Percentiles rank a stretch among this genome's conserved stretches.
Conservation (phyloP, 2,329 filamentous ascomycete species). For the Scedosporium minutisporum region DNA sequence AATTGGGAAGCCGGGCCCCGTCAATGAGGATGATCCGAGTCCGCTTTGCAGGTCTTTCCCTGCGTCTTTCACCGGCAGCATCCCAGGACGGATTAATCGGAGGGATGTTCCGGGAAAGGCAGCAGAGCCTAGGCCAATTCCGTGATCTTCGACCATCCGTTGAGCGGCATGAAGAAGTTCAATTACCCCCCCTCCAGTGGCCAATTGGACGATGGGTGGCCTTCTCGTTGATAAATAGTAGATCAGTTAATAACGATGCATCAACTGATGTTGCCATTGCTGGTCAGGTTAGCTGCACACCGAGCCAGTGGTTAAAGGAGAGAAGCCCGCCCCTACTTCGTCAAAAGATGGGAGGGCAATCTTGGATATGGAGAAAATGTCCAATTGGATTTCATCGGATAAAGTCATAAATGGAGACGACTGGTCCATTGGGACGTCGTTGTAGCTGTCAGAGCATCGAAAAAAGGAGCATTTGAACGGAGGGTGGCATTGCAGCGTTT, state of each 20-base stretch:
- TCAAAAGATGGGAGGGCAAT: neutral
- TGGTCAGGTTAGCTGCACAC: neutral
- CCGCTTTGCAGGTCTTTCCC: neutral
- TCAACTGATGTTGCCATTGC: neutral
- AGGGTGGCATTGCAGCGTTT: constrained; percentile 3
- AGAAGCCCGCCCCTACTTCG: neutral
- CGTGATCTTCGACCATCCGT: neutral
- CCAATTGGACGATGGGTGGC: neutral
- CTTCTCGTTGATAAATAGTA: neutral
- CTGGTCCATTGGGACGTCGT: neutral
- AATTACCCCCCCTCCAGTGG: neutral
- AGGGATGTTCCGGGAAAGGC: neutral
- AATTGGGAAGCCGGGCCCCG: too few species aligned
- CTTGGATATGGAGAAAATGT: neutral
- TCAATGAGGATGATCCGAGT: neutral
- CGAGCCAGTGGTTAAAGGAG: neutral
- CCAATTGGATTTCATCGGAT: neutral
- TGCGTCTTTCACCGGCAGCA: neutral
- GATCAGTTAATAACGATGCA: neutral
- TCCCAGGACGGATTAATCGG: neutral
- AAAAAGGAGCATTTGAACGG: neutral
- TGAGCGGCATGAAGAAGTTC: neutral
- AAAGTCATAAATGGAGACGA: neutral
- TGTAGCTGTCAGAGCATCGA: neutral
- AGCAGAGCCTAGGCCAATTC: neutral